Conservation (phyloP, 2,329 filamentous ascomycete species). For the Hypoxylon rubiginosum region DNA sequence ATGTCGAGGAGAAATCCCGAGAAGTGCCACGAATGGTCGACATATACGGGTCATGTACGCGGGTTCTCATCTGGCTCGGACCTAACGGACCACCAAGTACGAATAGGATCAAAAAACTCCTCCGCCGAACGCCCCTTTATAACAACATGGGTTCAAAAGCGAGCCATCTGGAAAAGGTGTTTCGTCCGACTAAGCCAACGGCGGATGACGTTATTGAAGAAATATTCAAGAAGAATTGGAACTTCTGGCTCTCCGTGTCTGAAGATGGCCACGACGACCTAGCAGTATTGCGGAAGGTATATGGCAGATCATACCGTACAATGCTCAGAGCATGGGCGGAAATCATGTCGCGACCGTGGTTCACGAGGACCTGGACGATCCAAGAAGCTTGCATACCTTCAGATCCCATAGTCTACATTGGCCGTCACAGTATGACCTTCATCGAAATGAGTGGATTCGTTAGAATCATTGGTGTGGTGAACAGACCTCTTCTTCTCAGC, state of each 20-base stretch:
- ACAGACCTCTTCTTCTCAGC: background rate
- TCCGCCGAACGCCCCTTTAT: background rate
- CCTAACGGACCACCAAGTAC: conserved; percentile 8
- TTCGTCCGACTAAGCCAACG: too few relatives aligned
- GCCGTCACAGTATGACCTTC: conserved; percentile 30
- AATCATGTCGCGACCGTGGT: conserved; percentile 45
- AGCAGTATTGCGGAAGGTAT: too few relatives aligned
- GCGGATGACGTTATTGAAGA: conserved; percentile 21
- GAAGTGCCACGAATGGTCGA: conserved; percentile 42
- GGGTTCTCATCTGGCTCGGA: conserved; percentile 41
- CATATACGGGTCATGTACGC: conserved; percentile 29
- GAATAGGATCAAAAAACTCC: conserved; percentile 1
- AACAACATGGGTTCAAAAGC: too few relatives aligned
- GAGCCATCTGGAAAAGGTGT: too few relatives aligned
- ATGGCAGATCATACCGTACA: too few relatives aligned
- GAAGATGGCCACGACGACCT: too few relatives aligned
- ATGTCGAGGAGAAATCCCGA: conserved; percentile 33
- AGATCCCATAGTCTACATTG: conserved; percentile 7
- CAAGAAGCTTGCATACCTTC: conserved; percentile 37
- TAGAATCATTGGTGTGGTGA: background rate
- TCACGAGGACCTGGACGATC: conserved; percentile 41
- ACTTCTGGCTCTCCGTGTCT: too few relatives aligned
- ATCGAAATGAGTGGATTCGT: too few relatives aligned
- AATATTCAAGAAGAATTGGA: too few relatives aligned
- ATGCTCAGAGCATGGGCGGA: conserved; percentile 9